These are phyloP conservation scores for Symbiodinium pilosum DNA, from an alignment of 73 alveolate species.

Conservation along the genomic window DNA sequence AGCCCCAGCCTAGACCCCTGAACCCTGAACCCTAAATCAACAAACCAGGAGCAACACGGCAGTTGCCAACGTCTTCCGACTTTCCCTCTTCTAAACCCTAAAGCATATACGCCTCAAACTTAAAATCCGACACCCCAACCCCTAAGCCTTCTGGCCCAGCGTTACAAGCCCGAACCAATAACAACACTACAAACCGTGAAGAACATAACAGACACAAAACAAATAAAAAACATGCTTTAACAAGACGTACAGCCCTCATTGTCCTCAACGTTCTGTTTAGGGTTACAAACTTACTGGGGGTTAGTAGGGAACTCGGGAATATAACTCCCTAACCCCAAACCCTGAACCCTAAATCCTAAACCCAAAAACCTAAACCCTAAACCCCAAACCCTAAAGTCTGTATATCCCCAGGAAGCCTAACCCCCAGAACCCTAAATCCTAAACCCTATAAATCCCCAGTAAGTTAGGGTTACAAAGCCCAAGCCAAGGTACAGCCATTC, in stretches of 20 bases:
- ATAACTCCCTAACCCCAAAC: background rate
- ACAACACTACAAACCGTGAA: background rate
- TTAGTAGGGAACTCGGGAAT: no score
- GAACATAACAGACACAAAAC: no score
- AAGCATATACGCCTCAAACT: background rate
- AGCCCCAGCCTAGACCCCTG: background rate
- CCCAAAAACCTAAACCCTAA: background rate
- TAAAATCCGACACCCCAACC: background rate
- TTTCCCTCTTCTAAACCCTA: background rate
- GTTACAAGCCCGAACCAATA: background rate
- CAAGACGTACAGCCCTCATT: no score
- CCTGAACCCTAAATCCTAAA: background rate
- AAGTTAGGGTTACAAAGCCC: background rate
- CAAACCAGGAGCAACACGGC: background rate
- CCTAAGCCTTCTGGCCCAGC: background rate
- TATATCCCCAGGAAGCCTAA: no score
- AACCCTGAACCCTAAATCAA: background rate
- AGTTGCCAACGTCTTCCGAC: background rate
- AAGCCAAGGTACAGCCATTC: conserved; percentile 76
- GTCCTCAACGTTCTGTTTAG: no score
- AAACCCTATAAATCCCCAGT: background rate
- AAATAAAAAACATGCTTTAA: no score
- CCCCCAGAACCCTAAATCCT: background rate
- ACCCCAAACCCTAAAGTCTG: background rate
- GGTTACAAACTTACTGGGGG: no score